Base-by-base conservation (phyloP, 768 basidiomycete species). In the Leccinum longicurvipes region DNA sequence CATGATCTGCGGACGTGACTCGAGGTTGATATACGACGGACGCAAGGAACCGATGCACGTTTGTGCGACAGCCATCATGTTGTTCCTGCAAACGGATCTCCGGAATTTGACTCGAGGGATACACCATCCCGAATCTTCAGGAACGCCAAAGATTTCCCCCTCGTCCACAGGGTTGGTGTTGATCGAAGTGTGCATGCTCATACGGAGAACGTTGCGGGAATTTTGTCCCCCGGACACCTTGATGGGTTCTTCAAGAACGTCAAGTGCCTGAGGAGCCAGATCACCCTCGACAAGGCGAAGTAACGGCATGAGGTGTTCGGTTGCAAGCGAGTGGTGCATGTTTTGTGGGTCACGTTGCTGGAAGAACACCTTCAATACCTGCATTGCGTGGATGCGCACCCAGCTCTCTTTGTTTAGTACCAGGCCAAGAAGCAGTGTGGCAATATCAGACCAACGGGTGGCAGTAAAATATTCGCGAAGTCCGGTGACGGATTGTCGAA, bases 191-290 rank as follows among this genome's bases (percentile, higher is more conserved):
- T 89, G 86, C 83, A 94, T 86, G 70, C 93, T 93, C 91, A 95
- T 93, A 6, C 91, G 83, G 23, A 95, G 77, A n/a, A 94, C 89
- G 61, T 92, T 88, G 56, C 88, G 88, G 1, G 91, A 90, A 0
- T 86, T 80, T 47, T 83, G 85, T 23, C 89, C 87, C 42, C 85
- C 83, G 1, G 84, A 83, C 73, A 93, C 87, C 19, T 80, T 82
- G 71, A 91, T 84, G 0, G 93, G 93, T 63, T 94, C 89, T 63
- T 97, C 93, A 6, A 98, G 79, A n/a, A 98, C 92, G 47, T 95
- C 94, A 47, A 98, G 78, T 1, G 93, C 94, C 58, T 90, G 84
- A 8, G 86, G 72, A 10, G 94, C 87, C 31, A 93, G 80, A 59
- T 94, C 89, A 2, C 91, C 91, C 62, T 90, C 87, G n/a, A 97